Evolutionary conservation across 2,329 filamentous ascomycete species (phyloP), one percentile per base, ranked within the genome.

Genomic region (Cercospora zeina): DNA sequence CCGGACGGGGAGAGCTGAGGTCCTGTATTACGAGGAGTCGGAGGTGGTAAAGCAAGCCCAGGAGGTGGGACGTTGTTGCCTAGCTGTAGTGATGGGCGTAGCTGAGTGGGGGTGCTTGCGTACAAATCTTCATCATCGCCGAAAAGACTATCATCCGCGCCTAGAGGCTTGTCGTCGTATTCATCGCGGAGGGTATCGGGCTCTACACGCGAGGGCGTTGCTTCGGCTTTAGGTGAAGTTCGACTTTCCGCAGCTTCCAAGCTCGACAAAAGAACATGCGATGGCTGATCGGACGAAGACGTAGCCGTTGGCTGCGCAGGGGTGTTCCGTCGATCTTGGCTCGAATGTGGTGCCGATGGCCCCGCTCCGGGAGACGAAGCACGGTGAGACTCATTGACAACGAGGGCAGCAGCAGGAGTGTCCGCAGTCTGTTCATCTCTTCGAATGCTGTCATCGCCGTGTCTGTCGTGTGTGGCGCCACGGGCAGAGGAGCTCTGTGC

Each of bases 1-100:
- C 3, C 24, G 3, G 24, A 27, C 24, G 24, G 24, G 24, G 24
- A 27, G 24, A 27, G 24, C 24, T 6, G 21, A 45, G 39, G 39
- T 10, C 19, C 47, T 13, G 54, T 56, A 27, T 56, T 56, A 6
- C 54, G 54, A 24, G 54, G 51, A 13, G 51, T 54, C 21, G 51
- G 54, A 11, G 54, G 54, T 16, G 54, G 54, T 1, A 56, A 8
- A 1, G 24, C 54, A 8, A 56, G 34, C 30, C n/a, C 7, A n/a
- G 54, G 37, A 24, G 37, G 45, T 45, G 36, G 27, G 2, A 19
- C 21, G 33, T n/a, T 7, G 34, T 3, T 1, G 0, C 42, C 31
- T 13, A 37, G 16, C 7, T 55, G 53, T n/a, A 55, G 53, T 0
- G 33, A 21, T 2, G 1, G 19, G 11, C 4, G 51, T 13, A 24